Conservation (phyloP, 345 rosid species). For the Camelina neglecta region DNA sequence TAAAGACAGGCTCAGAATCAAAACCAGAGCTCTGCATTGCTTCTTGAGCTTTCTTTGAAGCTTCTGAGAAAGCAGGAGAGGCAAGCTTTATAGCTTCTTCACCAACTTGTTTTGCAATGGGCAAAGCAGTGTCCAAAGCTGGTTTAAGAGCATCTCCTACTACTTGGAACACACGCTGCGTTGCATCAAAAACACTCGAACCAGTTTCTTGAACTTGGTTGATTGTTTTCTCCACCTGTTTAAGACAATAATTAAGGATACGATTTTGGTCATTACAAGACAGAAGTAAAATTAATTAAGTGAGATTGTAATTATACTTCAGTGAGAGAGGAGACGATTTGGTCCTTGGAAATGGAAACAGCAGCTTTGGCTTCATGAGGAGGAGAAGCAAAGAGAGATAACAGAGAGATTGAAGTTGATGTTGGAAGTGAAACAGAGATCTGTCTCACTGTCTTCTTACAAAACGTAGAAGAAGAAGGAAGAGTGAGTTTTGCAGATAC, state of each 20-base stretch:
- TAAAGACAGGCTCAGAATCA: conserved; percentile 69
- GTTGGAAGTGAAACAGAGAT: conserved; percentile 62
- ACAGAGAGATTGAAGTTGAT: conserved; percentile 64
- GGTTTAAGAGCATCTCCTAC: conserved; percentile 80
- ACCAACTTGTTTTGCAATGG: conserved; percentile 75
- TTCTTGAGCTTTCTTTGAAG: conserved; percentile 85
- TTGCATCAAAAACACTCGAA: conserved; percentile 61
- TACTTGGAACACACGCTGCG: conserved; percentile 63
- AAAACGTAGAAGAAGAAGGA: conserved; percentile 40
- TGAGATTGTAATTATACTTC: conserved; percentile 51
- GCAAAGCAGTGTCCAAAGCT: conserved; percentile 71
- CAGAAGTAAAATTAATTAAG: not conserved
- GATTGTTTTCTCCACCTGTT: conserved; percentile 84
- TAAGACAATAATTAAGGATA: not conserved
- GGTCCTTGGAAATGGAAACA: conserved; percentile 72
- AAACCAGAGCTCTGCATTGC: conserved; percentile 83
- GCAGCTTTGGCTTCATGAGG: conserved; percentile 72
- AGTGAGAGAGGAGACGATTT: conserved; percentile 80
- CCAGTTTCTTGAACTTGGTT: conserved; percentile 76
- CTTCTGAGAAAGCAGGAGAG: conserved; percentile 87
- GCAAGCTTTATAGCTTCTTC: conserved; percentile 80
- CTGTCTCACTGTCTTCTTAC: conserved; percentile 51
- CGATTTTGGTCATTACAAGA: not conserved
- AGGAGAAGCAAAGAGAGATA: conserved; percentile 57
- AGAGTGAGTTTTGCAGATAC: conserved; percentile 50